Conservation (phyloP, 148 eudicot genomes). For the Beta vulgaris region DNA sequence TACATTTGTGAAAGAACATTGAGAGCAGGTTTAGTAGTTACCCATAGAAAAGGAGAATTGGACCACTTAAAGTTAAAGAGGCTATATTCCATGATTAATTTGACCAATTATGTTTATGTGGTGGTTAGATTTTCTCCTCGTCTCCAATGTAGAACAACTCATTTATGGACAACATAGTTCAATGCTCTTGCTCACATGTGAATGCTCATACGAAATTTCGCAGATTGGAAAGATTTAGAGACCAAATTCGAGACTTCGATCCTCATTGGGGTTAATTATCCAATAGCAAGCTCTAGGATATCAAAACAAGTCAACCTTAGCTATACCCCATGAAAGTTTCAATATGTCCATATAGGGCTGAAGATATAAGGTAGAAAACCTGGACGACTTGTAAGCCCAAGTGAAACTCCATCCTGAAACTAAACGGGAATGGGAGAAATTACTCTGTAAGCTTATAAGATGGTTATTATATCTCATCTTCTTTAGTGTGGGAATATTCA, state of each 20-base stretch:
- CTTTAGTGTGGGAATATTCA: no score
- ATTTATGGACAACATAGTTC: no score
- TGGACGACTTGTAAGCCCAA: not conserved
- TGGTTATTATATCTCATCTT: not conserved
- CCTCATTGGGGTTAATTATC: not conserved
- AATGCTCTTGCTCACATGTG: not conserved
- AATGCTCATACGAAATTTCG: not conserved
- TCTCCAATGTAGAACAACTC: no score
- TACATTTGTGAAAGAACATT: not conserved
- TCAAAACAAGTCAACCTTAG: not conserved
- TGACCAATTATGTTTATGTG: no score
- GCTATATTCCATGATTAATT: no score
- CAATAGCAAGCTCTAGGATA: not conserved
- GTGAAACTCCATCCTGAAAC: not conserved
- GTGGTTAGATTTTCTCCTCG: no score
- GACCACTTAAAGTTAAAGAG: no score
- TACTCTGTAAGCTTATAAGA: not conserved
- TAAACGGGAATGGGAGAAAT: not conserved
- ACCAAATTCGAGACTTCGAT: no score
- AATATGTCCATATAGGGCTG: no score
- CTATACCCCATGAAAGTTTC: not conserved
- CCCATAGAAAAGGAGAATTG: no score
- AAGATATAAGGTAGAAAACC: no score
- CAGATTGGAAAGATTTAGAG: not conserved
- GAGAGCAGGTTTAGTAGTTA: no score